These are phyloP conservation scores for Aspergillus ellipticus DNA, from an alignment of 495 filamentous ascomycete genomes.

Conservation along the genomic window DNA sequence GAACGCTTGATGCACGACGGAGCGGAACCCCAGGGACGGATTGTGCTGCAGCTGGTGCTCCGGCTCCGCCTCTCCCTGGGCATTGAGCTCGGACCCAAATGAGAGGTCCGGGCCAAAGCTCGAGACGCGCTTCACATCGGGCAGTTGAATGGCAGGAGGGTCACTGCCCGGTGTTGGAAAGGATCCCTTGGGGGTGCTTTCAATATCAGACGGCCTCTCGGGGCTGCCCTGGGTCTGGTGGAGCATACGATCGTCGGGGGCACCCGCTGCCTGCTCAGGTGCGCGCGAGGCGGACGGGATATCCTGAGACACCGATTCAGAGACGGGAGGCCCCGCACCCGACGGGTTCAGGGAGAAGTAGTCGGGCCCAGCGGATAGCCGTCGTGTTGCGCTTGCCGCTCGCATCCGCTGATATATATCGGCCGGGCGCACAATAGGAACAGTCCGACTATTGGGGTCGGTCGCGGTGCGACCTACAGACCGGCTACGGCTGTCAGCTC, in stretches of 20 bases:
- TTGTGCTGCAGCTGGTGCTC: slow-evolving; percentile 46
- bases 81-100: slow-evolving; percentile 1
- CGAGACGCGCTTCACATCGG: slow-evolving; percentile 62
- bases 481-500: slow-evolving; percentile 46
- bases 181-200: neutral
- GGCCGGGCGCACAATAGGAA: slow-evolving; percentile 66
- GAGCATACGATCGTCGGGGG: neutral
- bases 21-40: slow-evolving; percentile 60
- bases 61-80: slow-evolving; percentile 15
- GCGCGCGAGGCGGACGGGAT: neutral
- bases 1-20: slow-evolving; percentile 68
- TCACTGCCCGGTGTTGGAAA: slow-evolving; percentile 6
- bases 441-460: slow-evolving; percentile 20
- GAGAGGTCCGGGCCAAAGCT: slow-evolving; percentile 54
- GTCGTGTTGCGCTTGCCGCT: slow-evolving; percentile 59
- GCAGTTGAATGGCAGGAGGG: slow-evolving; percentile 39
- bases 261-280: neutral
- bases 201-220: neutral
- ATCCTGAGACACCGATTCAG: slow-evolving; percentile 10
- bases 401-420: slow-evolving; percentile 75
- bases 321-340: slow-evolving; percentile 13
- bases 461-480: slow-evolving; percentile 27
- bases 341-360: neutral
- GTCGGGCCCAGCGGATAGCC: slow-evolving; percentile 49
- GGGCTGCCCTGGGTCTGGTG: neutral